phyloP scores from a whole-genome alignment of 371 early-diverging fungal species.

The Coemansia sp. region DNA sequence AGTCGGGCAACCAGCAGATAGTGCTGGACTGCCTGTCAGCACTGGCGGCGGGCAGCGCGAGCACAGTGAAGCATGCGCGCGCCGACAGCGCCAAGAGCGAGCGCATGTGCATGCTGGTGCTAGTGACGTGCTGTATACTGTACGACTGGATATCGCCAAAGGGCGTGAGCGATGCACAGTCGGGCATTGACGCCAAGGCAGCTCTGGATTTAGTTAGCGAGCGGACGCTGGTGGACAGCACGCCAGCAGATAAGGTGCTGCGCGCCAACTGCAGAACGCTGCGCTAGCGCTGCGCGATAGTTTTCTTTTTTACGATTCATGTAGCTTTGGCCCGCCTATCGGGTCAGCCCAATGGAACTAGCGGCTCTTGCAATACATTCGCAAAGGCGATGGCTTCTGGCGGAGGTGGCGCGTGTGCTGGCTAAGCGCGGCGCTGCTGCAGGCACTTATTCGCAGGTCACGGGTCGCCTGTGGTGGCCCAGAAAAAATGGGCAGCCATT shows the following conservation, averaged over 20 bases:
- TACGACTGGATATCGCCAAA: constrained; percentile 85
- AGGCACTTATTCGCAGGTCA: neutral
- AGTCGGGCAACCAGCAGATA: constrained; percentile 19
- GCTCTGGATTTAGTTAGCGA: constrained; percentile 25
- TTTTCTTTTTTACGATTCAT: constrained; percentile 5
- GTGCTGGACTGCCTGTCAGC: constrained; percentile 46
- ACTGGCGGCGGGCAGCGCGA: constrained; percentile 42
- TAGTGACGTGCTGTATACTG: constrained; percentile 83
- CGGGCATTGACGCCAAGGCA: constrained; percentile 74
- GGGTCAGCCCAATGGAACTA: neutral
- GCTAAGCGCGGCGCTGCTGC: neutral
- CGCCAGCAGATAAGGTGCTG: constrained; percentile 37
- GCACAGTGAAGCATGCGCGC: constrained; percentile 31
- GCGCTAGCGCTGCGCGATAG: constrained; percentile 16
- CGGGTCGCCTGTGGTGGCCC: neutral
- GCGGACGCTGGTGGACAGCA: constrained; percentile 35
- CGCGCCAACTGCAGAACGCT: constrained; percentile 41
- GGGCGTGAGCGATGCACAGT: constrained; percentile 75
- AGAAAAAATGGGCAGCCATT: neutral
- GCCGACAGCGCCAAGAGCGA: constrained; percentile 56
- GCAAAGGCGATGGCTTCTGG: too few relatives aligned
- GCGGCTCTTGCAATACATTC: neutral
- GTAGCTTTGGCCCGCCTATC: neutral
- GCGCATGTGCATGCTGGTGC: constrained; percentile 74
- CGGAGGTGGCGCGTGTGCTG: neutral